A percentile compares a stretch with the other conserved stretches of the same genome.
phyloP scores from a whole-genome alignment of 345 rosid species.

The Aurinia saxatilis region DNA sequence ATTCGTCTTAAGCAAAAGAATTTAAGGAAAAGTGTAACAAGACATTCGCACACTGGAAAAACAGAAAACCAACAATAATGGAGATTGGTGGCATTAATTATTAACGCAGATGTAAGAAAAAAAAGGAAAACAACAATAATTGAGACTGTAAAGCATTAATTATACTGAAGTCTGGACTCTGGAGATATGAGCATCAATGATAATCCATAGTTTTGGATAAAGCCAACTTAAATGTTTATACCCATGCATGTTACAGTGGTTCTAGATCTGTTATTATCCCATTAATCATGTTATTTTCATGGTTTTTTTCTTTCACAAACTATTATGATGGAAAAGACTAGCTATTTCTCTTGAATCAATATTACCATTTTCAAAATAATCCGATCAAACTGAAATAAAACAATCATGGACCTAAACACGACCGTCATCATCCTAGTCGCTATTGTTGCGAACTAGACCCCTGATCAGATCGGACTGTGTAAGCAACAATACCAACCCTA shows the following conservation, averaged over 20 bases:
- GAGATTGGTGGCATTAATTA: background rate
- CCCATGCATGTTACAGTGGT: background rate
- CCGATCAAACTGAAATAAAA: background rate
- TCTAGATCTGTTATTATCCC: background rate
- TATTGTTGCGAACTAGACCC: too few species aligned
- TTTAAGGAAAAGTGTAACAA: too few species aligned
- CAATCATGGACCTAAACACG: too few species aligned
- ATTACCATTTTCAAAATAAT: background rate
- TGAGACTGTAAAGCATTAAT: background rate
- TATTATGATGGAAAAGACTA: too few species aligned
- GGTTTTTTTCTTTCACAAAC: too few species aligned
- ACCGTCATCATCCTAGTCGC: too few species aligned
- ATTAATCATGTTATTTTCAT: background rate
- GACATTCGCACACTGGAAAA: constrained; percentile 2
- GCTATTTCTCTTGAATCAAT: too few species aligned
- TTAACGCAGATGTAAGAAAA: background rate
- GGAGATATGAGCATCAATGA: background rate
- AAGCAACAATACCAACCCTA: too few species aligned
- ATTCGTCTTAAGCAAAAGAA: too few species aligned
- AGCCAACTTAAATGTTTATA: background rate
- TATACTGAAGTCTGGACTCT: background rate
- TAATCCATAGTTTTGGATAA: background rate
- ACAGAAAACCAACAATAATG: background rate
- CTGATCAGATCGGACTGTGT: too few species aligned
- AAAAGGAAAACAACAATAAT: background rate